Evolutionary conservation across 441 rosid species (phyloP), one percentile per base, ranked within the genome.

Genomic region (Bruguiera hainesii): DNA sequence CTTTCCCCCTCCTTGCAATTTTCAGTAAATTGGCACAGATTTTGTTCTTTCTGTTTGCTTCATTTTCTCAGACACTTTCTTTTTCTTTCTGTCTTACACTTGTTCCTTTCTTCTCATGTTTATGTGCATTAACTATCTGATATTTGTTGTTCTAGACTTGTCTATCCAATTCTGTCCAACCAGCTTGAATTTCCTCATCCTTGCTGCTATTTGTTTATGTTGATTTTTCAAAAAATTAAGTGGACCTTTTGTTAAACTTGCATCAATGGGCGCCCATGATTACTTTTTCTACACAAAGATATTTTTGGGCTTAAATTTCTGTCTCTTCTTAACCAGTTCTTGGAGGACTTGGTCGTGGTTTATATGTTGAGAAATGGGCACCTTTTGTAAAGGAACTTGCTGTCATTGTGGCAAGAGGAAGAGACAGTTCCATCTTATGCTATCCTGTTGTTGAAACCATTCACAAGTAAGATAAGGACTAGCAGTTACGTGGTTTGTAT

Each of bases 371-470:
- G 84, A 92, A 90, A 80, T 90, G 98, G 97, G 94, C 95, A 62
- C 85, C 95, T n/a, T 95, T 95, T 66, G 73, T 89, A 28, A 95
- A 92, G 91, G 97, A 95, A 83, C 80, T 95, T 65, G 96, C 97
- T 49, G 97, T 95, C 78, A 85, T 90, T 66, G 96, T 95, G 64
- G 98, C 91, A 26, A 92, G 99, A 76, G 99, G 90, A 80, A 92
- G 86, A 82, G 96, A 90, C 75, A 82, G 84, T 66, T 90, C 98
- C 72, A 82, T 95, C 75, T 75, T 77, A 64, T 88, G 97, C 76
- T 95, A 90, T 73, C 96, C 95, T 16, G 97, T 87, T 73, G 98
- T 92, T 68, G 98, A 92, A 83, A 90, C 98, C 50, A 81, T 95
- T 79, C 98, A 95, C 84, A 92, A 78, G 98, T 92, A 79, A 60